phyloP scores from a whole-genome alignment of 2,329 filamentous ascomycete species.

The Triangularia verruculosa region DNA sequence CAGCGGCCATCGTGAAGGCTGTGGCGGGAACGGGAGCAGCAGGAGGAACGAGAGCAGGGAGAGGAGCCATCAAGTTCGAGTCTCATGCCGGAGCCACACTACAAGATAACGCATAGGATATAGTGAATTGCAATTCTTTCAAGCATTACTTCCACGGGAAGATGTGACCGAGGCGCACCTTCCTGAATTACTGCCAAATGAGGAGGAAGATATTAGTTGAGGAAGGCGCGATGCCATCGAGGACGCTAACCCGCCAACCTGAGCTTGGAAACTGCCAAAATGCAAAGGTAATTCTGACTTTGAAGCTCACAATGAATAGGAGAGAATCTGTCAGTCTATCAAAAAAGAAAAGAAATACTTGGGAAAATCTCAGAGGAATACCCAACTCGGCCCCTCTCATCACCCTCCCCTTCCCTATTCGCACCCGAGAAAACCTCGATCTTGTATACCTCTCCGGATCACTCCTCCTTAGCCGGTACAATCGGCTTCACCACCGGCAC shows the following conservation, averaged over 20 bases:
- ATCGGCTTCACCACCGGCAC: slow-evolving; percentile 12
- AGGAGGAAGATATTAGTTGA: too few relatives aligned
- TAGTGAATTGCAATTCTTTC: background rate
- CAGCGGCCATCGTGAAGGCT: background rate
- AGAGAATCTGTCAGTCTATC: background rate
- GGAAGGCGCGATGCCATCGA: background rate
- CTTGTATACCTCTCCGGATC: background rate
- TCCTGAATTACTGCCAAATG: background rate
- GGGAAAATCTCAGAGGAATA: background rate
- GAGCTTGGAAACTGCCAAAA: background rate
- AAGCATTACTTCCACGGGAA: background rate
- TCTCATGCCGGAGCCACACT: background rate
- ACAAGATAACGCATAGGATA: background rate
- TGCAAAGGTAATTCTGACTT: too few relatives aligned
- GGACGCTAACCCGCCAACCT: background rate
- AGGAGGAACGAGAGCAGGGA: background rate
- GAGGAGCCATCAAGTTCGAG: background rate
- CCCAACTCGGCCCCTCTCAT: background rate
- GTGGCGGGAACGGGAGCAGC: background rate
- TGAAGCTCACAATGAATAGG: too few relatives aligned
- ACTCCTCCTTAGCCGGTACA: background rate
- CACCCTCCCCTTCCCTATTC: background rate
- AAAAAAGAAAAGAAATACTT: background rate
- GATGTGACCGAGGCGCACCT: background rate
- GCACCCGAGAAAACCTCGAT: background rate